Evolutionary conservation across 345 rosid genomes (phyloP), one percentile per base, ranked within the genome.

Genomic region (Salix brachista): DNA sequence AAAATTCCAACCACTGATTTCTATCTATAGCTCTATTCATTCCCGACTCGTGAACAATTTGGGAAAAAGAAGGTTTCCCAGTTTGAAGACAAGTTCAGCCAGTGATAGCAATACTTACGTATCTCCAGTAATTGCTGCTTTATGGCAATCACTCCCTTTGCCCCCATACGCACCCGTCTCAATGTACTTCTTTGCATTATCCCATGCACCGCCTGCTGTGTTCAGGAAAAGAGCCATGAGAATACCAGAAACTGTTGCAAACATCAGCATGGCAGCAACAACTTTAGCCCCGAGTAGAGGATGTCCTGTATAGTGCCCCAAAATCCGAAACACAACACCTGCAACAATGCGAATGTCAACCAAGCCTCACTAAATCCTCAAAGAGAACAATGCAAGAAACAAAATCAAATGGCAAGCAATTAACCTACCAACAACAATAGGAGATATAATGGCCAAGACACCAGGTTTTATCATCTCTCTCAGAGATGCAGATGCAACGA

Each of bases 131-230:
- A 96, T 79, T 32, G 99, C 99, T 67, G 99, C 99, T 87, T 94
- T 96, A 82, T 96, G 99, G 62, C 97, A 81, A 46, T 94, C 97
- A 70, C 99, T 96, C 73, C 99, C 99, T 81, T 96, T 96, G 77
- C 99, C 99, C 64, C 98, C 99, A 67, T 92, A 95, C 64, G 91
- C 99, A 30, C 99, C 99, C 0, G 98, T 96, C 85, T 96, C 99
- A 1, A 96, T 93, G 84, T 84, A 93, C 80, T 96, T 96, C 89
- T 96, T 96, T 0, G 98, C 98, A 79, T 96, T 93, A 86, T 93
- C 99, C 99, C 99, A 96, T 56, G 99, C 99, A 75, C 99, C 99
- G 32, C 99, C 99, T 1, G 99, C 89, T 26, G 99, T 96, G 86
- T 96, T 96, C 28, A 96, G 88, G 90, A 96, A 96, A 74, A 93